A percentile compares a stretch with the other conserved stretches of the same genome.
phyloP scores from a whole-genome alignment of 2,329 filamentous ascomycete genomes.

The Phialemoniopsis sp. region DNA sequence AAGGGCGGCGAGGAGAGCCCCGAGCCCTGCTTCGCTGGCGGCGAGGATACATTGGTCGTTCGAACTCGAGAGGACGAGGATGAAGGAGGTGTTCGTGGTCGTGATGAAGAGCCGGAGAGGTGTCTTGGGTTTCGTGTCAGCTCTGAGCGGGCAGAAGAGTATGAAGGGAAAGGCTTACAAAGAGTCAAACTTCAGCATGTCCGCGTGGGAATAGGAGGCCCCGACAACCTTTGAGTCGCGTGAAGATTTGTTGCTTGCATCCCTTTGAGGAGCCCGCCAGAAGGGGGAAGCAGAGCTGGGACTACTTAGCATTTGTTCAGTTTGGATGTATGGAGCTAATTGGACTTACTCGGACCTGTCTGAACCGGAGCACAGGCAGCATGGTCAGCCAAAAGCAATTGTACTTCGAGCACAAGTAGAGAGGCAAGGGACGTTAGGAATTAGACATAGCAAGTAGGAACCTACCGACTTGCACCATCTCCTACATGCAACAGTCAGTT shows the following conservation, averaged over 20 bases:
- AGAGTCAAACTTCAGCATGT: slow-evolving; percentile 84
- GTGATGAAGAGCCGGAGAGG: slow-evolving; percentile 54
- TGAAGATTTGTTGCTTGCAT: slow-evolving; percentile 19
- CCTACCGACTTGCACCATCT: slow-evolving; percentile 99
- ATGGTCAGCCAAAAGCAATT: slow-evolving; percentile 12
- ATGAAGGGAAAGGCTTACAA: slow-evolving; percentile 47
- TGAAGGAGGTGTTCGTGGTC: slow-evolving; percentile 74
- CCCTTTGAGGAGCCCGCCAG: slow-evolving; percentile 64
- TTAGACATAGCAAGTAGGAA: slow-evolving; percentile 18
- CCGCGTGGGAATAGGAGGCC: slow-evolving; percentile 92
- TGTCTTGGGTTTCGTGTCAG: slow-evolving; percentile 38
- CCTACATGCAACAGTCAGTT: slow-evolving; percentile 53
- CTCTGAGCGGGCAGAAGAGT: slow-evolving; percentile 10
- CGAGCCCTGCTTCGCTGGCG: slow-evolving; percentile 45
- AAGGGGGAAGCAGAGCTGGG: slow-evolving; percentile 82
- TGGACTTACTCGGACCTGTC: slow-evolving; percentile 60
- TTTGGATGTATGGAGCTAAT: slow-evolving; percentile 3
- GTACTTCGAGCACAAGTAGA: not conserved
- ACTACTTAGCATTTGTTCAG: slow-evolving; percentile 19
- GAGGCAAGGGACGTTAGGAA: not conserved
- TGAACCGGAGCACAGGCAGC: slow-evolving; percentile 19
- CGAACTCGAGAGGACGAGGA: slow-evolving; percentile 48
- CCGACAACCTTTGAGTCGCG: slow-evolving; percentile 71
- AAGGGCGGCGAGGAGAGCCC: slow-evolving; percentile 59
- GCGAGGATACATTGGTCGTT: slow-evolving; percentile 52